phyloP scores from a whole-genome alignment of 768 basidiomycete genomes.

The Pleurotus tuoliensis region DNA sequence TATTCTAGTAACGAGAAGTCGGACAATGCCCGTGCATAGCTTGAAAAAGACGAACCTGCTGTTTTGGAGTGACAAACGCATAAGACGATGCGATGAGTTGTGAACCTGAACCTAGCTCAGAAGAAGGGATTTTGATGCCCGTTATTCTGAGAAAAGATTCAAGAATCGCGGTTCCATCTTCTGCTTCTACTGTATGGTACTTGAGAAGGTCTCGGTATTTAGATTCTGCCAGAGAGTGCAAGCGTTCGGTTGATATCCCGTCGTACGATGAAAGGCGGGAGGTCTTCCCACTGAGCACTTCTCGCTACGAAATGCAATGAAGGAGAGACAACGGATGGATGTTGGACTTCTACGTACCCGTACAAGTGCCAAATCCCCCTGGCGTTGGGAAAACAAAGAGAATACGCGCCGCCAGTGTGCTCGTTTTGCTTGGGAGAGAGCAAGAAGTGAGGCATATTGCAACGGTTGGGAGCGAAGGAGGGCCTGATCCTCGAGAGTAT shows the following conservation, averaged over 20 bases:
- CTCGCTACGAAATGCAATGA: not conserved
- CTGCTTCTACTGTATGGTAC: not conserved
- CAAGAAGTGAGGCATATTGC: conserved; percentile 29
- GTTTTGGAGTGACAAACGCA: too few relatives aligned
- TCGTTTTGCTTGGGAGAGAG: conserved; percentile 24
- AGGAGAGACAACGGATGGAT: not conserved
- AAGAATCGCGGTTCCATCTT: conserved; percentile 20
- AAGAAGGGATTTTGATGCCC: conserved; percentile 18
- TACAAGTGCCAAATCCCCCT: conserved; percentile 26
- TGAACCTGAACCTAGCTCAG: not conserved
- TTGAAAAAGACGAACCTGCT: too few relatives aligned
- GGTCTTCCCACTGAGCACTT: conserved; percentile 1
- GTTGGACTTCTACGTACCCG: conserved; percentile 17
- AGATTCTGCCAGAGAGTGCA: conserved; percentile 27
- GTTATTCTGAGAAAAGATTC: conserved; percentile 23
- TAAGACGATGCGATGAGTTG: too few relatives aligned
- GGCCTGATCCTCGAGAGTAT: conserved; percentile 13
- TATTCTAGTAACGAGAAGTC: not conserved
- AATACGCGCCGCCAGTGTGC: conserved; percentile 35
- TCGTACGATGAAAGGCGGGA: conserved; percentile 18
- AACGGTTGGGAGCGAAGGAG: conserved; percentile 28
- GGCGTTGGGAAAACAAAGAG: conserved; percentile 26
- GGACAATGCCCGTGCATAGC: too few relatives aligned
- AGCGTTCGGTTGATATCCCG: conserved; percentile 21
- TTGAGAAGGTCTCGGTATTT: conserved; percentile 23